Evolutionary conservation across 164 flowering plant species (phyloP), one percentile per base, ranked within the genome.

Genomic region (Liquidambar formosana): DNA sequence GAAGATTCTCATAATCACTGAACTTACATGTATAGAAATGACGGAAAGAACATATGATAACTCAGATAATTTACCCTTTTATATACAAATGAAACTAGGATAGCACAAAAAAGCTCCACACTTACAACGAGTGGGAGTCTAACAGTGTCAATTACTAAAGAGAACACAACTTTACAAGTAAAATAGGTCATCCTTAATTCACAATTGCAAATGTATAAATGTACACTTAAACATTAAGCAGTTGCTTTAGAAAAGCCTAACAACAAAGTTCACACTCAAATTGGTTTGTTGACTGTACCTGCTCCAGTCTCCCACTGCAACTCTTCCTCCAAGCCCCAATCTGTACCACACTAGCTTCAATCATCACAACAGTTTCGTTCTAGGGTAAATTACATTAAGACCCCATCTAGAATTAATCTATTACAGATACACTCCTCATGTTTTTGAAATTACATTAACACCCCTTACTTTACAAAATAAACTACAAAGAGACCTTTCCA

Each of bases 301-400:
- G 79, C 72, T 85, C 98, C 98, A 93, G 56, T 73, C 83, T 68
- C 98, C 98, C 16, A 89, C 78, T n/a, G 82, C 76, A 72, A 60
- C 76, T 62, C 78, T 87, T 59, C 89, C 95, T 66, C 86, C 91
- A 66, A 92, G 88, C 38, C 96, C 98, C 68, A 92, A 94, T 66
- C 98, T 97, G 81, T 88, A 83, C 91, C 91, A 90, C 60, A 92
- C 71, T 65, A 94, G 77, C 98, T 91, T 56, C 72, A 78, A 71
- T 33, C 46, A 71, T 21, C 58, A 72, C 13, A 61, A 61, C 38
- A 46, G 43, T 2, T 33, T 33, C 6, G 41, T 33, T 33, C n/a
- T 33, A 33, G n/a, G n/a, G 6, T 33, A 33, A 33, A 33, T 49
- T 18, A 49, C 19, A 49, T n/a, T n/a, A n/a, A n/a, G n/a, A n/a